Evolutionary conservation across 306 rosid species (phyloP), one percentile per base, ranked within the genome.

Genomic region (Coriaria nepalensis): DNA sequence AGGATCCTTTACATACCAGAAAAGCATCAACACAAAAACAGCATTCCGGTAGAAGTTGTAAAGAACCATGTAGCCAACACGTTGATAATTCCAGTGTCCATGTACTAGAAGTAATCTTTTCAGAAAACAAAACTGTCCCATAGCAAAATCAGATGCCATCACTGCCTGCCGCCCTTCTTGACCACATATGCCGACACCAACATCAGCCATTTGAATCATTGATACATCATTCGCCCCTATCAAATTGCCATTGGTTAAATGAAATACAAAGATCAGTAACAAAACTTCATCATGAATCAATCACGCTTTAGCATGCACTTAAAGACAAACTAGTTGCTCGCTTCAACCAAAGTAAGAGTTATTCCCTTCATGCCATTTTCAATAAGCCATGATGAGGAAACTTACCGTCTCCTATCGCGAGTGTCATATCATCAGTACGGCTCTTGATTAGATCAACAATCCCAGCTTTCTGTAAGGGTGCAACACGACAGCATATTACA

Each of bases 151-250:
- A 49, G 98, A 77, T 52, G 98, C 98, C 98, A 92, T 92, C 64
- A 92, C 98, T 15, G 98, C 98, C 61, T 92, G 98, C 50, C 98
- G 98, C 47, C 98, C 98, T 66, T 92, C 98, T 78, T 81, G 95
- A 57, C 98, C 98, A 15, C 98, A 81, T 59, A 92, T 85, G 68
- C 98, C 98, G 59, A 92, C 94, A 51, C 98, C 98, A 61, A 92
- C 98, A 79, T 92, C 98, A 48, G 98, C 98, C 98, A 79, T 92
- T 77, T 90, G 97, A 73, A 90, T 90, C 97, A 90, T 92, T 47
- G 98, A 81, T 64, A 92, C 98, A 38, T 92, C 98, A 62, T 92
- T 92, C 59, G 98, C 98, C 49, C 98, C 98, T 92, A 79, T 39
- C 57, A 59, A 49, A 54, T 50, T 41, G 63, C 13, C 49, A 45